Conservation (phyloP, 257 asterid genomes). For the Echites panduratus region DNA sequence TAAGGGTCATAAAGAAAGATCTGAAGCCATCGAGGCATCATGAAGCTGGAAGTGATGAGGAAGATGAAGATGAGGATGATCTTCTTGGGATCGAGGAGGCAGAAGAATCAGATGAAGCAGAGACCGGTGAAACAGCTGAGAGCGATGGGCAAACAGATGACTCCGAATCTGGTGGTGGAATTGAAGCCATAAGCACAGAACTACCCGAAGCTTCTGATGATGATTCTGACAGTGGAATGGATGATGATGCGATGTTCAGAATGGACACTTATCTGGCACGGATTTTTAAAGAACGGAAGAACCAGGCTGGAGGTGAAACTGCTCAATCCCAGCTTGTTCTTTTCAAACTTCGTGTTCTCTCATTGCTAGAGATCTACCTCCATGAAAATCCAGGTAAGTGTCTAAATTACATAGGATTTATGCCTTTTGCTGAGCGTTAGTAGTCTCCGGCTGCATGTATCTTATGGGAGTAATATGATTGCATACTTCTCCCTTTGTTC, state of each 20-base stretch:
- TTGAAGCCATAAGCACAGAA: conserved; percentile 33
- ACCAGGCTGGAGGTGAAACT: conserved; percentile 87
- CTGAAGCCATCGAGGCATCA: conserved; percentile 86
- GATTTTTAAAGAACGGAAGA: conserved; percentile 63
- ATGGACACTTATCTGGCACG: conserved; percentile 70
- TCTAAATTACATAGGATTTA: neutral
- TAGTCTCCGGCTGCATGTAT: neutral
- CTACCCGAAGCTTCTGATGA: conserved; percentile 69
- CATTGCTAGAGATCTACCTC: conserved; percentile 86
- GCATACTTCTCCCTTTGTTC: neutral
- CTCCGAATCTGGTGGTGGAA: conserved; percentile 58
- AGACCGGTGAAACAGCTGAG: conserved; percentile 75
- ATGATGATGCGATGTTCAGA: conserved; percentile 91
- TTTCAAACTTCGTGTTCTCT: conserved; percentile 91
- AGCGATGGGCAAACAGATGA: conserved; percentile 74
- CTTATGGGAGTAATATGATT: neutral
- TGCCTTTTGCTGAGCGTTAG: neutral
- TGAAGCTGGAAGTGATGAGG: conserved; percentile 57
- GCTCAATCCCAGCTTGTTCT: conserved; percentile 97
- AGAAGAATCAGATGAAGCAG: conserved; percentile 78
- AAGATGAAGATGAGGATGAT: conserved; percentile 63
- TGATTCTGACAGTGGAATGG: conserved; percentile 91
- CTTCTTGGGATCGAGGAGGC: conserved; percentile 80
- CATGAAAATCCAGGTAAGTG: conserved; percentile 93
- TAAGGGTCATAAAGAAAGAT: conserved; percentile 82